Evolutionary conservation across 805 yeast genomes (phyloP).

Genomic region (Pichia cabralensis): DNA sequence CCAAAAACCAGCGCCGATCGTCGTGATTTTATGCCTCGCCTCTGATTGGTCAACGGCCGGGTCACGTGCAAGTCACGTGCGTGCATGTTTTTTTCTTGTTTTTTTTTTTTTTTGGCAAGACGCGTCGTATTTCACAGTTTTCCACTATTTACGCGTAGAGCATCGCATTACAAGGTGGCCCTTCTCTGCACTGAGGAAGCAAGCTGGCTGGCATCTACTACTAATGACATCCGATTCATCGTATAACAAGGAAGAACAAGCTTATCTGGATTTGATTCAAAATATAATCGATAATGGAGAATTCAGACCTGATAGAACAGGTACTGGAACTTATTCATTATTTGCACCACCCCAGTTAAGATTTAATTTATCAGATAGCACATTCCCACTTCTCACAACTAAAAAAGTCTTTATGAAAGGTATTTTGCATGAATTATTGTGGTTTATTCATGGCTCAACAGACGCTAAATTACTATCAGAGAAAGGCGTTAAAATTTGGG

Average conservation of each 20-base stretch:
- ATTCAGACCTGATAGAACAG: slow-evolving; percentile 90
- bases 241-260: slow-evolving; percentile 66
- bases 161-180: too few species aligned
- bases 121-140: too few species aligned
- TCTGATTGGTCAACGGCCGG: too few species aligned
- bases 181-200: too few species aligned
- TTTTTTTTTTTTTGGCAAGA: too few species aligned
- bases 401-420: slow-evolving; percentile 87
- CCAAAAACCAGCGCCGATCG: too few species aligned
- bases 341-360: slow-evolving; percentile 96
- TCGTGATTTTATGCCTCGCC: too few species aligned
- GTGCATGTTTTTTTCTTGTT: too few species aligned
- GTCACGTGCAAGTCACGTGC: too few species aligned
- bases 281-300: slow-evolving; percentile 80
- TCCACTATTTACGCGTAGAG: too few species aligned
- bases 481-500: slow-evolving; percentile 95
- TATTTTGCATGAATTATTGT: slow-evolving; percentile 77
- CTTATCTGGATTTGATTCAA: slow-evolving; percentile 73
- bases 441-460: slow-evolving; percentile 90
- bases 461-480: slow-evolving; percentile 73
- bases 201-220: too few species aligned
- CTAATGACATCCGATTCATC: too few species aligned
- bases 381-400: slow-evolving; percentile 85
- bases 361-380: slow-evolving; percentile 60
- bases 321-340: slow-evolving; percentile 85